These are phyloP conservation scores for Tephrocybe sp. DNA, from an alignment of 768 basidiomycete species.

Conservation along the genomic window DNA sequence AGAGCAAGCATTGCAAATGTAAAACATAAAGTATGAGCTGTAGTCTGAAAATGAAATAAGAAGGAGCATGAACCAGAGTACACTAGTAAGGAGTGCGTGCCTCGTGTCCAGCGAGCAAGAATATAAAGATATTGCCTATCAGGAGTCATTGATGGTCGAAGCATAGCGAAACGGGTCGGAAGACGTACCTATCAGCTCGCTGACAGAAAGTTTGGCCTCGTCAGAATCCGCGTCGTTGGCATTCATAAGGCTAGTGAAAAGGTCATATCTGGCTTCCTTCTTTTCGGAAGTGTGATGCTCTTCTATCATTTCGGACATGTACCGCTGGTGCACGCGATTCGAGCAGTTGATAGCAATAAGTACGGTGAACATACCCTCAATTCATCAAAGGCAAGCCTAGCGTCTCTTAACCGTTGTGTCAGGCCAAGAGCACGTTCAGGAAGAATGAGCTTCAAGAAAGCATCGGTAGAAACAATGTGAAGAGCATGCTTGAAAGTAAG, in stretches of 20 bases:
- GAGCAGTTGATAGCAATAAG: neutral
- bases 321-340: slow-evolving; percentile 25
- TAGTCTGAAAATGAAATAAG: slow-evolving; percentile 25
- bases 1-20: slow-evolving; percentile 40
- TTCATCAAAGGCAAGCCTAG: slow-evolving; percentile 40
- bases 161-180: neutral
- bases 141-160: neutral
- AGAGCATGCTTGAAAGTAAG: slow-evolving; percentile 50
- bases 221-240: slow-evolving; percentile 42
- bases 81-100: slow-evolving; percentile 22
- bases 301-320: slow-evolving; percentile 53
- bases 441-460: slow-evolving; percentile 35
- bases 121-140: slow-evolving; percentile 46
- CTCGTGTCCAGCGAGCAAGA: slow-evolving; percentile 62
- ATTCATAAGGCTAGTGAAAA: slow-evolving; percentile 50
- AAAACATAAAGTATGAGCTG: slow-evolving; percentile 37
- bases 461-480: slow-evolving; percentile 36
- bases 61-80: neutral
- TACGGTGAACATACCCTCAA: slow-evolving; percentile 35
- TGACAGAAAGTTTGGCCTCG: slow-evolving; percentile 36
- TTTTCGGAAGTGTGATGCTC: slow-evolving; percentile 33
- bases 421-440: slow-evolving; percentile 39
- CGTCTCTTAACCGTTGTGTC: slow-evolving; percentile 29
- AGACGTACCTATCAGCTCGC: slow-evolving; percentile 37
- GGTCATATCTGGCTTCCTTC: slow-evolving; percentile 43